Evolutionary conservation across 1,284 basidiomycete genomes (phyloP), one percentile per base, ranked within the genome.

Genomic region (Microbotryum lychnidis-dioicae): DNA sequence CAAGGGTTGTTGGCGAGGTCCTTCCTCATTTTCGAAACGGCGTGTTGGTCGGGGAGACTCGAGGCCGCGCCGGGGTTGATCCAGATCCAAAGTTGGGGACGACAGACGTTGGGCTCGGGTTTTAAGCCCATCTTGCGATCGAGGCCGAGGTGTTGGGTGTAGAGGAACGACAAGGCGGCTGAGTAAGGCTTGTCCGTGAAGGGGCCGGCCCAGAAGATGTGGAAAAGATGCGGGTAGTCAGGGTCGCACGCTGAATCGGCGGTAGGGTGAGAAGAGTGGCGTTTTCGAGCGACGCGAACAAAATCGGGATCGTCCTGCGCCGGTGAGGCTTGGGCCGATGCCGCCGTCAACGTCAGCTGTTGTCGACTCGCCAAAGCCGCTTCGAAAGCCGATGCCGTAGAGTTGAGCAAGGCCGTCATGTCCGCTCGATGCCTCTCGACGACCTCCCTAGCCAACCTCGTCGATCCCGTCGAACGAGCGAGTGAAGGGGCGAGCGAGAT

Each of bases 181-280:
- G 85, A 79, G 77, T 90, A 90, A 3, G 87, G 87, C 73, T 89
- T 89, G 77, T 90, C 87, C 20, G 86, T 87, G 76, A 90, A 89
- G 0, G 85, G 82, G 3, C 87, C 87, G 2, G 86, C 84, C 87
- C 87, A 89, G 76, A 88, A 89, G 81, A 89, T 87, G 76, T 90
- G 87, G 77, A 87, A 89, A 54, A 89, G 76, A 33, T 85, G 80
- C 12, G 86, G 86, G 70, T 84, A 80, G 57, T 84, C 81, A 0
- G 82, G 79, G 72, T 89, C 85, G 73, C 87, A 90, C 12, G 81
- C 74, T 14, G 72, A 69, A 50, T 77, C 70, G 63, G 75, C 70
- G 25, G 67, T 62, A 20, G 71, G 71, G 67, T 74, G 70, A 56
- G 73, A 74, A 10, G 66, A 48, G 14, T 65, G 62, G 8, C 49